Evolutionary conservation across 192 early-diverging fungal genomes (phyloP), one percentile per base, ranked within the genome.

Genomic region (Coemansia sp.): DNA sequence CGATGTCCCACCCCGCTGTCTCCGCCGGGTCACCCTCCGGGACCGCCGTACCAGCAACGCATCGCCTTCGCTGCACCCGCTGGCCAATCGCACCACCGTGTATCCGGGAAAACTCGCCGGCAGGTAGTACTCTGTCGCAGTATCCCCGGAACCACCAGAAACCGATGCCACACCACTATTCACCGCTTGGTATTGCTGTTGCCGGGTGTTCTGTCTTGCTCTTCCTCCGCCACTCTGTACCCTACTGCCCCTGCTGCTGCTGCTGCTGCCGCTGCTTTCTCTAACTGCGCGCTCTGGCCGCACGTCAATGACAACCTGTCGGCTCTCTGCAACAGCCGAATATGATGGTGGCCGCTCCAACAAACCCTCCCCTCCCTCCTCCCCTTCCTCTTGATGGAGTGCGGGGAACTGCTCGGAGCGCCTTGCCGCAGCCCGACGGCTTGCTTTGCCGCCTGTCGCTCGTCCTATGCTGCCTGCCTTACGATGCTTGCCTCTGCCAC

Each of bases 71-170:
- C 45, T 56, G 9, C 19, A 5, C 2, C 62, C 63, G 29, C 59
- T 60, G 25, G 52, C 55, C 18, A 68, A 9, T 9, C 63, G 71
- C 21, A 75, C 53, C 11, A 54, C 57, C 9, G 60, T 51, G 60
- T 68, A 75, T 13, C 72, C 72, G 13, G 72, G 72, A 21, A 76
- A 76, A 22, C 72, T 76, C 8, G 65, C 72, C 7, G 72, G 72
- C 18, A 62, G 65, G 54, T 76, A 76, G 62, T 61, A 68, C 46
- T 60, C 51, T 5, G n/a, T 40, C 9, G 3, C n/a, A 5, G 13
- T 9, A 18, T 17, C 10, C 8, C 21, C 33, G 14, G 39, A 21
- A 41, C 8, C 39, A 22, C 6, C 39, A 0, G 39, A 41, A 19
- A 22, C 2, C 11, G 39, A 10, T 17, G 18, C 18, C 1, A 22